A percentile compares a stretch with the other conserved stretches of the same genome.
Conservation (phyloP, 805 yeast genomes). For the Ascoidea tarda region DNA sequence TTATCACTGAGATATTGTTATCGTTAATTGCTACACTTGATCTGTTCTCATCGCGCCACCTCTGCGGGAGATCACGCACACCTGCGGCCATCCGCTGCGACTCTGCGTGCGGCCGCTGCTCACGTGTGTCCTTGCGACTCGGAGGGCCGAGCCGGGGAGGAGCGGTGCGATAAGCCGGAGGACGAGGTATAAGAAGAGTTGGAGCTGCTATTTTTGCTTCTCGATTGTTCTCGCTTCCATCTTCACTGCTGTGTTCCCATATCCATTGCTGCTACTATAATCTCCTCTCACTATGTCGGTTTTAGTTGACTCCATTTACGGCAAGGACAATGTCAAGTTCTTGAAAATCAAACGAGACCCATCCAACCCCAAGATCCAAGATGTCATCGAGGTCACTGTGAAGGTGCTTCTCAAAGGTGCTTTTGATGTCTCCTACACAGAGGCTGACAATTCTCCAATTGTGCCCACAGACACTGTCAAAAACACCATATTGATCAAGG, state of each 20-base stretch:
- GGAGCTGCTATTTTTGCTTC: background rate
- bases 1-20: too few relatives aligned
- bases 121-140: background rate
- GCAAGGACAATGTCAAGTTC: constrained; percentile 87
- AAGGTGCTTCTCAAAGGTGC: constrained; percentile 62
- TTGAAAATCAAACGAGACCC: constrained; percentile 77
- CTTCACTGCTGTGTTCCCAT: background rate
- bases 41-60: background rate
- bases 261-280: background rate
- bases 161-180: background rate
- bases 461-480: constrained; percentile 93
- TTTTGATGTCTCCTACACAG: constrained; percentile 69
- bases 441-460: constrained; percentile 79
- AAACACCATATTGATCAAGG: constrained; percentile 75
- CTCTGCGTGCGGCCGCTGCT: background rate
- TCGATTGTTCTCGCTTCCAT: background rate
- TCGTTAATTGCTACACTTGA: too few relatives aligned
- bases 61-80: background rate
- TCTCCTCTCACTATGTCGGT: constrained; percentile 6
- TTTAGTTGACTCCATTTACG: constrained; percentile 50
- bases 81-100: background rate
- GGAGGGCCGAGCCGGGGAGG: too few relatives aligned
- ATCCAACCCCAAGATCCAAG: constrained; percentile 57
- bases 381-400: constrained; percentile 77
- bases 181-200: background rate